Conservation (phyloP, 2,329 filamentous ascomycete species). For the Colletotrichum magnum region DNA sequence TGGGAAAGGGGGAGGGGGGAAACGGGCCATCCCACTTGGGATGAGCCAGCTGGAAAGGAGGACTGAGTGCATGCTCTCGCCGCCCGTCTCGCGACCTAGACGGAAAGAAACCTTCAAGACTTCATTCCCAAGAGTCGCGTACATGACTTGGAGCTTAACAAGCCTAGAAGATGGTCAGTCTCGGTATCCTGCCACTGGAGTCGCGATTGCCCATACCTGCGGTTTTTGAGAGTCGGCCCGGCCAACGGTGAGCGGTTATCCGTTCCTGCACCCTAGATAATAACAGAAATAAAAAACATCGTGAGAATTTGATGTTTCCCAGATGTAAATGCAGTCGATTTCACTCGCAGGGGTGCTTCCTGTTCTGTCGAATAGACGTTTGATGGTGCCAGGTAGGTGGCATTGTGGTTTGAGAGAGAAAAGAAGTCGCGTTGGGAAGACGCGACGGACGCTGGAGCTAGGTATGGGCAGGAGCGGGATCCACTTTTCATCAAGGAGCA, state of each 20-base stretch:
- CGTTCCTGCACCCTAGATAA: not conserved
- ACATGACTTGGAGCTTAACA: not conserved
- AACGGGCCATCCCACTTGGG: not conserved
- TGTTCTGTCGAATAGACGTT: no score
- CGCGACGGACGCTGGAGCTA: not conserved
- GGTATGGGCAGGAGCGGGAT: not conserved
- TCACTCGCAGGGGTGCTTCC: no score
- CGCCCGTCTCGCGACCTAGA: no score
- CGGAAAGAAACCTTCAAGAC: not conserved
- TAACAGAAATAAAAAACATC: not conserved
- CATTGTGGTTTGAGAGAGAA: not conserved
- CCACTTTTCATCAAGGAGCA: not conserved
- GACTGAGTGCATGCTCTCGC: no score
- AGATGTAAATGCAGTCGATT: no score
- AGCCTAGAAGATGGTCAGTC: not conserved
- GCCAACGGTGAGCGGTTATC: no score
- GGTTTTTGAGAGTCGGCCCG: no score
- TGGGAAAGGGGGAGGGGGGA: not conserved
- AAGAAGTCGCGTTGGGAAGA: not conserved
- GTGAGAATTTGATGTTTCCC: no score
- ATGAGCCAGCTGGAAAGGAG: not conserved
- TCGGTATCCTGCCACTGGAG: not conserved
- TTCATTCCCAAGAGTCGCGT: not conserved
- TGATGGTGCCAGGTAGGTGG: no score
- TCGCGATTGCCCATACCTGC: not conserved